Evolutionary conservation across 352 stramenopile species (phyloP).

Genomic region (Phytophthora crassamura): DNA sequence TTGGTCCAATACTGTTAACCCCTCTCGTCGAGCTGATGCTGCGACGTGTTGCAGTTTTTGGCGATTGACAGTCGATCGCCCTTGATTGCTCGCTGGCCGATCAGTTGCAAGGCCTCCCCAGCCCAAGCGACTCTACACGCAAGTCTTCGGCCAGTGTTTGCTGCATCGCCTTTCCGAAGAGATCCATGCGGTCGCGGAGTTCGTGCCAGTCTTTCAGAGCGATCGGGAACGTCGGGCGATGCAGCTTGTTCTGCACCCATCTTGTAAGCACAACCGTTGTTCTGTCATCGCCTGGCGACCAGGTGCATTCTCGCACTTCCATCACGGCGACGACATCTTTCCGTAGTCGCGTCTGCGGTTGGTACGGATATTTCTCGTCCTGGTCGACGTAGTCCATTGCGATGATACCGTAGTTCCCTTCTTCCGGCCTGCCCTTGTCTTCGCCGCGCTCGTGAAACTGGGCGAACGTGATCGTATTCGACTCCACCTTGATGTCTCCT

Average conservation of each 20-base stretch:
- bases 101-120: constrained; percentile 13
- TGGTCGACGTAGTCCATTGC: constrained; percentile 45
- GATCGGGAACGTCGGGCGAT: constrained; percentile 30
- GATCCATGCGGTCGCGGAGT: constrained; percentile 37
- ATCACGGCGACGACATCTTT: constrained; percentile 50
- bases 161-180: constrained; percentile 35
- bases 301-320: constrained; percentile 37
- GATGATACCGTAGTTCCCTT: constrained; percentile 45
- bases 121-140: constrained; percentile 11
- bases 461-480: constrained; percentile 48
- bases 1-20: no score
- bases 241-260: constrained; percentile 39
- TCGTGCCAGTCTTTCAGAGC: constrained; percentile 28
- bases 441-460: constrained; percentile 34
- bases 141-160: constrained; percentile 34
- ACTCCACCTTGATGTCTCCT: constrained; percentile 41
- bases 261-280: constrained; percentile 34
- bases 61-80: no score
- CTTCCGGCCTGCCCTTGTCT: constrained; percentile 22
- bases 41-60: no score
- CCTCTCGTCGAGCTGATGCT: no score
- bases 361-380: constrained; percentile 57
- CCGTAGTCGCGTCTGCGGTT: constrained; percentile 36
- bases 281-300: constrained; percentile 1
- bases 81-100: constrained; percentile 1